Conservation (phyloP, 768 basidiomycete species). For the Boletus rubropictus region DNA sequence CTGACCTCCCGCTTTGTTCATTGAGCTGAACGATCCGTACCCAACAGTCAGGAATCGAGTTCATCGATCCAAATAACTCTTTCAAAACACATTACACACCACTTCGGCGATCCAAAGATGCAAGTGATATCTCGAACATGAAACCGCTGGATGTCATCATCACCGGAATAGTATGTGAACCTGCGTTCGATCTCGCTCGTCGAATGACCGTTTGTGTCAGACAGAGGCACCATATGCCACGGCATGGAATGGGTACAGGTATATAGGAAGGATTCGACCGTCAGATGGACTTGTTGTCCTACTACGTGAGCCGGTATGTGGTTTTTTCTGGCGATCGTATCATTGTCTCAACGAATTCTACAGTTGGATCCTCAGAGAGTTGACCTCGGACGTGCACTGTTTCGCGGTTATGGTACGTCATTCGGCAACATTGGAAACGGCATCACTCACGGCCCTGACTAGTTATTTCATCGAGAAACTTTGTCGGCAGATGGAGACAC, state of each 20-base stretch:
- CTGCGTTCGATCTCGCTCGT: neutral
- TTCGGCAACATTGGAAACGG: neutral
- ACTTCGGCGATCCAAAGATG: constrained; percentile 10
- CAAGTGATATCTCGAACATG: constrained; percentile 9
- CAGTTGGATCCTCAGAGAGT: constrained; percentile 25
- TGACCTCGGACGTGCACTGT: constrained; percentile 33
- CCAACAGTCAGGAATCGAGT: constrained; percentile 26
- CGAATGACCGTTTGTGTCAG: constrained; percentile 24
- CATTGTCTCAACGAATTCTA: constrained; percentile 1
- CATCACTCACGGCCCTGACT: constrained; percentile 8
- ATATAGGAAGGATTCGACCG: constrained; percentile 53
- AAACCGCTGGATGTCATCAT: constrained; percentile 45
- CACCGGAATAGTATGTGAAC: constrained; percentile 42
- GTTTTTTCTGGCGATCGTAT: neutral
- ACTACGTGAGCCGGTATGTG: constrained; percentile 45
- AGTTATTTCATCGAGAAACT: constrained; percentile 48
- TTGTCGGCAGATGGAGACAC: constrained; percentile 45
- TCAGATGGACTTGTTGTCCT: constrained; percentile 56
- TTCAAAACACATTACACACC: constrained; percentile 39
- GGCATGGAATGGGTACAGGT: constrained; percentile 53
- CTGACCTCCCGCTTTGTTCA: neutral
- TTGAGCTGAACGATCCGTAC: neutral
- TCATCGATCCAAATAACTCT: constrained; percentile 30
- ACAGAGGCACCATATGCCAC: constrained; percentile 41
- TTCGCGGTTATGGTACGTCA: constrained; percentile 45